These are phyloP conservation scores for Chalciporus chontae DNA, from an alignment of 768 basidiomycete species.

Conservation along the genomic window DNA sequence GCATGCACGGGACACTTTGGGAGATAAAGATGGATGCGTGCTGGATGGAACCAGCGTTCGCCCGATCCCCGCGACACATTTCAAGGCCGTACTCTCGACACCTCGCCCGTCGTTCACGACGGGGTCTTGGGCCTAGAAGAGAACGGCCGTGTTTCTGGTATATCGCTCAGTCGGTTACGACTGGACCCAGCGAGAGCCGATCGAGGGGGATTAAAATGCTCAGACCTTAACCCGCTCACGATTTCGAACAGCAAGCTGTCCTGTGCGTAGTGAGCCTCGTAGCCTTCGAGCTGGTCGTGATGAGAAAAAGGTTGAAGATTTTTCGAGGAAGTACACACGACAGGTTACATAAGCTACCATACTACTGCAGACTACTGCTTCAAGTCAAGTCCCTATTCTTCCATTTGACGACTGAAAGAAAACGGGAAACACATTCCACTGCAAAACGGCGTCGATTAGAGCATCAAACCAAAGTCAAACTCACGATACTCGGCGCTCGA, in stretches of 20 bases:
- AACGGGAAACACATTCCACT: too few relatives aligned
- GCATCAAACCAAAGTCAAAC: too few relatives aligned
- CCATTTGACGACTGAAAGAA: too few relatives aligned
- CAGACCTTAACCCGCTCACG: slow-evolving; percentile 84
- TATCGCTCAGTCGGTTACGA: slow-evolving; percentile 55
- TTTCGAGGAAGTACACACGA: not conserved
- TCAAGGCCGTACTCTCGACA: slow-evolving; percentile 34
- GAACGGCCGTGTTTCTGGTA: slow-evolving; percentile 46
- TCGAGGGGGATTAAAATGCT: slow-evolving; percentile 64
- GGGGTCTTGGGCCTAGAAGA: slow-evolving; percentile 39
- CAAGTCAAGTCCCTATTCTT: too few relatives aligned
- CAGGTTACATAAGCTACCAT: not conserved
- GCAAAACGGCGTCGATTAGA: too few relatives aligned
- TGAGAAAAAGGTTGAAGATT: not conserved
- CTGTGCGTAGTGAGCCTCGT: slow-evolving; percentile 65
- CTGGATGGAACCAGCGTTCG: slow-evolving; percentile 12
- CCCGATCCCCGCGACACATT: slow-evolving; percentile 59
- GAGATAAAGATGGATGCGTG: slow-evolving; percentile 8
- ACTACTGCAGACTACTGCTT: too few relatives aligned
- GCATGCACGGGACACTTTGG: slow-evolving; percentile 9
- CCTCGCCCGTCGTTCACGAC: slow-evolving; percentile 13
- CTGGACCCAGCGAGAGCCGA: slow-evolving; percentile 60
- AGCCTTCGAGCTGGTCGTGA: slow-evolving; percentile 51
- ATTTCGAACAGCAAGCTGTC: slow-evolving; percentile 33
- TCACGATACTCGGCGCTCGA: too few relatives aligned